Evolutionary conservation across 805 yeast genomes (phyloP).

Genomic region (Lachancea lanzarotensis): DNA sequence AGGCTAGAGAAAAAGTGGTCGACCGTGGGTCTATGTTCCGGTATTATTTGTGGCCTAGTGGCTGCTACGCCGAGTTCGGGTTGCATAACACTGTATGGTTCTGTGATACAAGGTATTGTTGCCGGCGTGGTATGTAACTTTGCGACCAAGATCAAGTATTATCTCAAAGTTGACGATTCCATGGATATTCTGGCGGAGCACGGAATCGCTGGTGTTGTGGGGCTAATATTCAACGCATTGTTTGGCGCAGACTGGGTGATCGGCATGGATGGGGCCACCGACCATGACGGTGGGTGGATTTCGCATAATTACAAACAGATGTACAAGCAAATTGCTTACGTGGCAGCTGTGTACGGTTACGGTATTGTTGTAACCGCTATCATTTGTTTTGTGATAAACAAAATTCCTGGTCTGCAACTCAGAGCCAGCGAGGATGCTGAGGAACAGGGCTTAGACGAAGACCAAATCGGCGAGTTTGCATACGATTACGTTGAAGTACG

Average conservation of each 20-base stretch:
- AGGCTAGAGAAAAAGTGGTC: constrained; percentile 88
- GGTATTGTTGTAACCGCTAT: constrained; percentile 69
- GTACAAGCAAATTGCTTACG: constrained; percentile 82
- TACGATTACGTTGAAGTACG: constrained; percentile 96
- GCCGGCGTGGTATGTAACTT: constrained; percentile 85
- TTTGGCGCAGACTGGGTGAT: constrained; percentile 85
- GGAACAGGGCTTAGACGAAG: constrained; percentile 87
- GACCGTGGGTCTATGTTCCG: constrained; percentile 91
- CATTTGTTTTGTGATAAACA: constrained; percentile 65
- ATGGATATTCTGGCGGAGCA: constrained; percentile 97
- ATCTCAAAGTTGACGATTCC: constrained; percentile 81
- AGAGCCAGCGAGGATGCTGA: constrained; percentile 83
- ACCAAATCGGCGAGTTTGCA: constrained; percentile 98
- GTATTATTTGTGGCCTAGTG: constrained; percentile 89
- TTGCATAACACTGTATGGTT: constrained; percentile 83
- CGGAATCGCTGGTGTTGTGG: constrained; percentile 92
- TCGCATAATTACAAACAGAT: constrained; percentile 86
- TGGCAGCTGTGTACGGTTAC: constrained; percentile 69
- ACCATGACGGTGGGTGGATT: constrained; percentile 88
- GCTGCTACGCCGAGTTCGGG: constrained; percentile 98
- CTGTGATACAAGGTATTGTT: constrained; percentile 73
- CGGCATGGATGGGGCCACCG: constrained; percentile 83
- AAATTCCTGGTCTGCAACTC: constrained; percentile 74
- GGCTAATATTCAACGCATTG: constrained; percentile 79
- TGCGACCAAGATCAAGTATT: constrained; percentile 78